Percentiles rank a stretch among this genome's conserved stretches.
Conservation (phyloP, 2,329 filamentous ascomycete species). For the Xylariaceae sp. region DNA sequence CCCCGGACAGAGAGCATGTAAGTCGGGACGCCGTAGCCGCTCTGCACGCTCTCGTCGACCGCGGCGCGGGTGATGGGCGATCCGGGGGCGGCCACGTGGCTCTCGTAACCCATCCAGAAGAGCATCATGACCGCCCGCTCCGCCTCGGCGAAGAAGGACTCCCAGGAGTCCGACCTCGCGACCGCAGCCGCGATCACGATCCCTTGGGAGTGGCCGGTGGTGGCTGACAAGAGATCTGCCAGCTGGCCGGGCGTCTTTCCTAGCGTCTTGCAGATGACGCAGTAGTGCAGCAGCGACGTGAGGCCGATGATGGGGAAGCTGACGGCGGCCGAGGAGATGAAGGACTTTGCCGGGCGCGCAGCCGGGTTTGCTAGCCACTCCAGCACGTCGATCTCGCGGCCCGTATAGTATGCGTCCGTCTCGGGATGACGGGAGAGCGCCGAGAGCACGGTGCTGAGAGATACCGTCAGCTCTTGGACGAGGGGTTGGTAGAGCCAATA, state of each 20-base stretch:
- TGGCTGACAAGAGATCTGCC: constrained; percentile 43
- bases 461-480: constrained; percentile 4
- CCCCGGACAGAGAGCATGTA: constrained; percentile 98
- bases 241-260: constrained; percentile 14
- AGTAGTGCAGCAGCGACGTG: constrained; percentile 9
- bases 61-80: constrained; percentile 88
- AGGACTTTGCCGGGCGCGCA: constrained; percentile 7
- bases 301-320: constrained; percentile 16
- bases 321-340: constrained; percentile 8
- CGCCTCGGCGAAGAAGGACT: constrained; percentile 76
- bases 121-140: constrained; percentile 82
- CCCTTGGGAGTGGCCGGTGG: constrained; percentile 94
- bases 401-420: constrained; percentile 12
- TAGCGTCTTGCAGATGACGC: constrained; percentile 12
- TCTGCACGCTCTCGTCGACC: constrained; percentile 85
- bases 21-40: constrained; percentile 86
- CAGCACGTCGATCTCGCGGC: constrained; percentile 12
- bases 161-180: constrained; percentile 86
- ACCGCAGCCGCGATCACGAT: constrained; percentile 90
- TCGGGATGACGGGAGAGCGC: constrained; percentile 10
- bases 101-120: constrained; percentile 97
- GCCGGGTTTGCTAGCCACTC: constrained; percentile 11
- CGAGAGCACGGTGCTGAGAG: constrained; percentile 4
- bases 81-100: constrained; percentile 91
- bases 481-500: constrained; percentile 14